Conservation (phyloP, 2,329 filamentous ascomycete genomes). For the Dactylellina parvicollis region DNA sequence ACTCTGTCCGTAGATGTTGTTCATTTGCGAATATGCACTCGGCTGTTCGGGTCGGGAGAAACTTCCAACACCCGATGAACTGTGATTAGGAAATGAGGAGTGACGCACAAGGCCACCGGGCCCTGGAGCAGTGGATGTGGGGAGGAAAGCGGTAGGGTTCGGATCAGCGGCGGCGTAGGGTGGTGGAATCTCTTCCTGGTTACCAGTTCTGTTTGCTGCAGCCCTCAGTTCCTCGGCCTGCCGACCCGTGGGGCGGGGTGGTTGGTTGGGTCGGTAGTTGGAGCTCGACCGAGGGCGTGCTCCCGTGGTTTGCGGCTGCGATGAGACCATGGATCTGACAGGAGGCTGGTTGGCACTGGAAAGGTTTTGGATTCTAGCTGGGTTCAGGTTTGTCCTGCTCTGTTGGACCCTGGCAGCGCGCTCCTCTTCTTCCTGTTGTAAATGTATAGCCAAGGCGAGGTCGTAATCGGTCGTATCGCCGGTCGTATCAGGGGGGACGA, state of each 20-base stretch:
- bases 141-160: conserved; percentile 37
- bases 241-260: conserved; percentile 39
- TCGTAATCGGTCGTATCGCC: conserved; percentile 69
- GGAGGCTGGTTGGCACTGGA: conserved; percentile 37
- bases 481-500: conserved; percentile 61
- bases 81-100: conserved; percentile 34
- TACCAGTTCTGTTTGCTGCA: conserved; percentile 19
- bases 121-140: conserved; percentile 14
- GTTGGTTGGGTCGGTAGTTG: conserved; percentile 31
- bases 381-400: conserved; percentile 36
- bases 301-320: conserved; percentile 14
- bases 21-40: conserved; percentile 46
- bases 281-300: conserved; percentile 35
- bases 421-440: conserved; percentile 94
- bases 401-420: conserved; percentile 64
- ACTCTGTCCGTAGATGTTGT: conserved; percentile 19
- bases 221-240: conserved; percentile 40
- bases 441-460: conserved; percentile 85
- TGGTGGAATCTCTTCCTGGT: conserved; percentile 35
- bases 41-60: conserved; percentile 15
- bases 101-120: conserved; percentile 36
- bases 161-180: conserved; percentile 44
- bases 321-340: conserved; percentile 31
- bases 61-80: conserved; percentile 19
- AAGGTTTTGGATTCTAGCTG: conserved; percentile 40